Percentiles rank a stretch among this genome's conserved stretches.
phyloP scores from a whole-genome alignment of 164 flowering plant genomes.

The Stephania cephalantha region DNA sequence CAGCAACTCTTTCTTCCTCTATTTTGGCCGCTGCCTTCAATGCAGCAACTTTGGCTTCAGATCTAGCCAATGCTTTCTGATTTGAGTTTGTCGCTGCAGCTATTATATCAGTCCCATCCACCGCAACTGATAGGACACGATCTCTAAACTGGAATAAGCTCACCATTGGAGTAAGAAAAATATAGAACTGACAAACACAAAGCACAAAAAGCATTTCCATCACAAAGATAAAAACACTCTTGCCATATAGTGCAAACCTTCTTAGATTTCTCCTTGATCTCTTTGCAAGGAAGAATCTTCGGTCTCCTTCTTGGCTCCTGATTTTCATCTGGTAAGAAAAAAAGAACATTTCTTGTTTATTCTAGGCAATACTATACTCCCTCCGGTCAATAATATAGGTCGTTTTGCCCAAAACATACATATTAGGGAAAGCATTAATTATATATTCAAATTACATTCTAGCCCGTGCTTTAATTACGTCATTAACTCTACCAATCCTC shows the following conservation, averaged over 20 bases:
- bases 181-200: not conserved
- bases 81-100: slow-evolving; percentile 52
- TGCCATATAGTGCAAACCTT: slow-evolving; percentile 36
- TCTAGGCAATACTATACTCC: not conserved
- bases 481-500: too few species aligned
- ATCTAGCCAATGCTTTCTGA: slow-evolving; percentile 53
- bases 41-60: slow-evolving; percentile 56
- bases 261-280: slow-evolving; percentile 69
- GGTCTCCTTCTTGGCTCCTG: slow-evolving; percentile 68
- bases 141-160: slow-evolving; percentile 48
- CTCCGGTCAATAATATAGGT: too few species aligned
- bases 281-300: slow-evolving; percentile 53
- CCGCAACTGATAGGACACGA: slow-evolving; percentile 50
- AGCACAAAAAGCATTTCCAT: not conserved
- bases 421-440: too few species aligned
- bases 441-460: too few species aligned
- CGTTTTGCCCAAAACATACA: too few species aligned
- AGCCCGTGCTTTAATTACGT: too few species aligned
- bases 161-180: not conserved
- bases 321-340: slow-evolving; percentile 42
- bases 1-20: slow-evolving; percentile 85
- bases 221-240: not conserved
- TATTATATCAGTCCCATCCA: slow-evolving; percentile 63
- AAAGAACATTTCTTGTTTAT: not conserved
- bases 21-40: slow-evolving; percentile 65